These are phyloP conservation scores for Yamadazyma nakazawae DNA, from an alignment of 805 yeast genomes.

Conservation along the genomic window DNA sequence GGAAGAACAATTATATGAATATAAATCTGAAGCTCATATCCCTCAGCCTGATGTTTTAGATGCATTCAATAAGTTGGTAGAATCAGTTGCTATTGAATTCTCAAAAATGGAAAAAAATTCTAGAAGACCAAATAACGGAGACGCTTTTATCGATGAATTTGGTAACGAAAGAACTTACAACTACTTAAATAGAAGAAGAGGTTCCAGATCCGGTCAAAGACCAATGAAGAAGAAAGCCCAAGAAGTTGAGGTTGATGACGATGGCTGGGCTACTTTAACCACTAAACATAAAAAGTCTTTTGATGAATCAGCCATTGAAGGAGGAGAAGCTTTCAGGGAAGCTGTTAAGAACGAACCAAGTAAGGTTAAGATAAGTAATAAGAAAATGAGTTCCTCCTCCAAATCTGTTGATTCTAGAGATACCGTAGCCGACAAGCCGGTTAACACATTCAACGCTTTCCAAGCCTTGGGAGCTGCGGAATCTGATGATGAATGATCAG, in stretches of 20 bases:
- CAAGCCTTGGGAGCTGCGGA: constrained; percentile 70
- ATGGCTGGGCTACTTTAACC: constrained; percentile 73
- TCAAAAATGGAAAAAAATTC: constrained; percentile 22
- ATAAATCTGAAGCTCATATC: constrained; percentile 53
- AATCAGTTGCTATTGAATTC: constrained; percentile 53
- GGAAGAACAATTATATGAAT: constrained; percentile 62
- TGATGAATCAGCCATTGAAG: constrained; percentile 44
- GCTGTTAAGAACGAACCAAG: constrained; percentile 39
- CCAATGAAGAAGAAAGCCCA: constrained; percentile 55
- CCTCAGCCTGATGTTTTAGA: constrained; percentile 63
- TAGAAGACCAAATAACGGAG: constrained; percentile 33
- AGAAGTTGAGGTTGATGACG: constrained; percentile 60
- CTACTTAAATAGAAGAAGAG: constrained; percentile 58
- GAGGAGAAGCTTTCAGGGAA: constrained; percentile 45
- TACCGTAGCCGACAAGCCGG: constrained; percentile 63
- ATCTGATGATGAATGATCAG: constrained; percentile 9
- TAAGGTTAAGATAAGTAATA: constrained; percentile 67
- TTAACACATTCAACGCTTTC: constrained; percentile 71
- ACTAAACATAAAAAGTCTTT: constrained; percentile 46
- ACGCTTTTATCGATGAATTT: constrained; percentile 43
- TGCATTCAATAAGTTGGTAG: constrained; percentile 63
- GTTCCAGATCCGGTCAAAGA: constrained; percentile 50
- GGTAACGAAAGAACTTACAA: constrained; percentile 45
- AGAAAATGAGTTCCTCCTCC: constrained; percentile 69
- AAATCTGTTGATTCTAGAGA: constrained; percentile 74